Base-by-base conservation (phyloP, 352 stramenopile species). In the Pythium phragmitis region DNA sequence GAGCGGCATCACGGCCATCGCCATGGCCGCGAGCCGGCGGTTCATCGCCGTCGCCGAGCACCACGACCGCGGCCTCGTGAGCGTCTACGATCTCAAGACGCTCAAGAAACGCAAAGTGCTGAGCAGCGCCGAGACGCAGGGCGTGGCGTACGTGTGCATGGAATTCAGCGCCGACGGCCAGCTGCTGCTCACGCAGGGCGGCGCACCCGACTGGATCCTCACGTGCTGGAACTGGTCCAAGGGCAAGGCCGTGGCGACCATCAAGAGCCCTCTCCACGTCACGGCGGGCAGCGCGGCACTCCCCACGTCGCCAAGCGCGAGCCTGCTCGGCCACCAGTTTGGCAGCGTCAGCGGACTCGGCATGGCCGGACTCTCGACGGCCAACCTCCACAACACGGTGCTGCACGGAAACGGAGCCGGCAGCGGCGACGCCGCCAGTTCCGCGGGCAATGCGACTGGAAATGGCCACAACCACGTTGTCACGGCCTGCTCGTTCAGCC, bases 161-260 rank as follows among this genome's bases (percentile, higher is more conserved):
- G 81, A 87, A 57, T 98, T 97, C 65, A 96, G 85, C 42, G 80
- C 85, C 26, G 91, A 98, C 68, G 94, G 92, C 19, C 84, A 97
- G 74, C 68, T 97, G 16, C 71, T 98, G n/a, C 67, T 98, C 7
- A 91, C 91, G 2, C 88, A 98, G 54, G 86, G 87, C 43, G 90
- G 87, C 7, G 73, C 76, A 1, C 87, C 87, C 5, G 85, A 96
- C 70, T 96, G 87, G 88, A 92, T 87, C 45, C 75, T 98, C 33
- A 91, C 91, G 47, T 88, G 86, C 60, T 98, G 91, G 91, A 94
- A 96, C 68, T 98, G 90, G 91, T 86, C 90, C 48, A 97, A 97
- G 60, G 92, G 87, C 46, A 97, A 97, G 62, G 73, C 89, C 0
- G 73, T 96, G 1, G 85, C 84, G 26, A 88, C 70, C 48, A 80